phyloP scores from a whole-genome alignment of 2,329 filamentous ascomycete species.

The Pyrenophora graminea region DNA sequence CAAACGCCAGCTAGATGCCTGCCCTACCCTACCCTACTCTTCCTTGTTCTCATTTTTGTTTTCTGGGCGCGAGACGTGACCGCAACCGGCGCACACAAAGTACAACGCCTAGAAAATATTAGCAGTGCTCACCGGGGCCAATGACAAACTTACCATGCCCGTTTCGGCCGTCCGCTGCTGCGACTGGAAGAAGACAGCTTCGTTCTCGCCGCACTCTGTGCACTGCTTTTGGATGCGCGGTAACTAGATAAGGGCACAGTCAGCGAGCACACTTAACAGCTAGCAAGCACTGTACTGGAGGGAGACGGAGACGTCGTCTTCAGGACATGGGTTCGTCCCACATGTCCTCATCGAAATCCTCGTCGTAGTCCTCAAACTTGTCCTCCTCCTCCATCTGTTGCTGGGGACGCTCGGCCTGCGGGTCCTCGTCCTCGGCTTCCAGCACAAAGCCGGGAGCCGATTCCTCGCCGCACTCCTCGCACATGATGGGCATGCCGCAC shows the following conservation, averaged over 20 bases:
- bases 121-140: conserved; percentile 5
- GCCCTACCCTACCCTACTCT: conserved; percentile 12
- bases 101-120: conserved; percentile 52
- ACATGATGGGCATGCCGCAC: conserved; percentile 62
- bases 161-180: conserved; percentile 96
- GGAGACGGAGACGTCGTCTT: conserved; percentile 20
- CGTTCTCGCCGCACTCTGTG: conserved; percentile 80
- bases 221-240: conserved; percentile 86
- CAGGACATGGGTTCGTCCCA: conserved; percentile 39
- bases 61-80: conserved; percentile 71
- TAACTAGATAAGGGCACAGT: conserved; percentile 65
- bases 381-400: conserved; percentile 17
- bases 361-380: conserved; percentile 25
- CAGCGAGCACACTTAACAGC: conserved; percentile 46
- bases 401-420: conserved; percentile 27
- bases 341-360: conserved; percentile 35
- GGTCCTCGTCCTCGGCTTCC: conserved; percentile 48
- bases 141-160: conserved; percentile 75
- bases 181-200: conserved; percentile 98
- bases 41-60: conserved; percentile 9
- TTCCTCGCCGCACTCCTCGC: conserved; percentile 56
- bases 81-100: conserved; percentile 87
- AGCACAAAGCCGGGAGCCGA: conserved; percentile 51
- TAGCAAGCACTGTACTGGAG: conserved; percentile 40
- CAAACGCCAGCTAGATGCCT: conserved; percentile 42